phyloP scores from a whole-genome alignment of 345 rosid species.

The Nephelium lappaceum region DNA sequence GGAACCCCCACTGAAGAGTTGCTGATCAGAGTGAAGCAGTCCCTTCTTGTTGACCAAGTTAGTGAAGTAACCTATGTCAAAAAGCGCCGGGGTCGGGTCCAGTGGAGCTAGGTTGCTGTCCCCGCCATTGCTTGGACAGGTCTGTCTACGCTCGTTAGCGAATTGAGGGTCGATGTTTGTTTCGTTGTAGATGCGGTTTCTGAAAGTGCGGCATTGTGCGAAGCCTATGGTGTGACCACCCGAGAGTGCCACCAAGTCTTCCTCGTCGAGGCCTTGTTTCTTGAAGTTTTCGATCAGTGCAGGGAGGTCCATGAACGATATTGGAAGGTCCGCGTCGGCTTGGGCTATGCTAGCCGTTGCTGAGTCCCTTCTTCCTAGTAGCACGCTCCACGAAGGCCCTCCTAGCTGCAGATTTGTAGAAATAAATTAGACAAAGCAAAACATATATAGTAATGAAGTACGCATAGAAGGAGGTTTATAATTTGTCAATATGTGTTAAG shows the following conservation, averaged over 20 bases:
- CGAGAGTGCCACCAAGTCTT: constrained; percentile 54
- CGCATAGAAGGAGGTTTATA: too few relatives aligned
- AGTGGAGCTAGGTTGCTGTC: constrained; percentile 39
- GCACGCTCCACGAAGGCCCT: constrained; percentile 47
- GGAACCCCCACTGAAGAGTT: constrained; percentile 44
- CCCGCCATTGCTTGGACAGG: constrained; percentile 36
- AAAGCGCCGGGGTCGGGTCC: constrained; percentile 30
- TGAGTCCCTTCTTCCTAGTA: constrained; percentile 49
- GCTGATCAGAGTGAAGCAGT: constrained; percentile 52
- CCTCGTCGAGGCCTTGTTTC: constrained; percentile 40
- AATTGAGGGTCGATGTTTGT: constrained; percentile 40
- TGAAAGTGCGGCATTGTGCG: constrained; percentile 34
- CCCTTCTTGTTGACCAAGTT: constrained; percentile 40
- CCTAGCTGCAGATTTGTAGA: constrained; percentile 40
- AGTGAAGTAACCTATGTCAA: constrained; percentile 43
- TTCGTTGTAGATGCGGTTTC: constrained; percentile 35
- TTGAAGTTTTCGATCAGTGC: constrained; percentile 42
- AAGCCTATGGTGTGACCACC: constrained; percentile 62
- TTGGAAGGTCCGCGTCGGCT: constrained; percentile 36
- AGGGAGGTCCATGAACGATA: constrained; percentile 39
- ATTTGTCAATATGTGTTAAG: too few relatives aligned
- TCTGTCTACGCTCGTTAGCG: constrained; percentile 28
- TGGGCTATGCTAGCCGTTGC: constrained; percentile 28
- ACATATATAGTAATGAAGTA: too few relatives aligned
- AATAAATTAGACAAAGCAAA: too few relatives aligned